Conservation (phyloP, 129 eudicot genomes). For the Kitagawia praeruptora region DNA sequence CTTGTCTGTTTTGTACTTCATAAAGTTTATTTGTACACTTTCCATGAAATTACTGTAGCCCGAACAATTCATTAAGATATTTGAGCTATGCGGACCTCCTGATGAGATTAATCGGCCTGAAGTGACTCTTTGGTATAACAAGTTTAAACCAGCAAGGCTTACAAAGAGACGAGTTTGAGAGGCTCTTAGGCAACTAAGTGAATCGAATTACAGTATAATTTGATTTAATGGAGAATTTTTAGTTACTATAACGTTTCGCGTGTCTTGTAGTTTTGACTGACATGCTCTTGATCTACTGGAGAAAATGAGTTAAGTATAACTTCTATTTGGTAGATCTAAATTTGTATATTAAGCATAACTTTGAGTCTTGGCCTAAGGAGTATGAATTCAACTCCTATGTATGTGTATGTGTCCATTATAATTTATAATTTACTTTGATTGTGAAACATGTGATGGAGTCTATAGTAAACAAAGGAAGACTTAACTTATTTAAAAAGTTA, state of each 20-base stretch:
- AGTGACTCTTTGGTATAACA: too few species aligned
- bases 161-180: conserved; percentile 76
- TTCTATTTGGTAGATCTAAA: background rate
- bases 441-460: too few species aligned
- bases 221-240: background rate
- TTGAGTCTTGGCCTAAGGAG: too few species aligned
- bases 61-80: conserved; percentile 74
- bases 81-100: conserved; percentile 80
- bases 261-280: conserved; percentile 54
- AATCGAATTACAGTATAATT: background rate
- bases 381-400: too few species aligned
- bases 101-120: conserved; percentile 83
- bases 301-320: conserved; percentile 66
- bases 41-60: conserved; percentile 34
- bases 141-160: conserved; percentile 27
- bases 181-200: conserved; percentile 76
- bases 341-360: too few species aligned
- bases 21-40: background rate
- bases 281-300: conserved; percentile 85
- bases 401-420: too few species aligned
- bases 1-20: background rate
- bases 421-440: too few species aligned
- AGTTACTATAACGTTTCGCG: background rate
- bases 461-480: too few species aligned
- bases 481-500: too few species aligned